Conservation (phyloP, 495 filamentous ascomycete species). For the Cetradonia linearis region DNA sequence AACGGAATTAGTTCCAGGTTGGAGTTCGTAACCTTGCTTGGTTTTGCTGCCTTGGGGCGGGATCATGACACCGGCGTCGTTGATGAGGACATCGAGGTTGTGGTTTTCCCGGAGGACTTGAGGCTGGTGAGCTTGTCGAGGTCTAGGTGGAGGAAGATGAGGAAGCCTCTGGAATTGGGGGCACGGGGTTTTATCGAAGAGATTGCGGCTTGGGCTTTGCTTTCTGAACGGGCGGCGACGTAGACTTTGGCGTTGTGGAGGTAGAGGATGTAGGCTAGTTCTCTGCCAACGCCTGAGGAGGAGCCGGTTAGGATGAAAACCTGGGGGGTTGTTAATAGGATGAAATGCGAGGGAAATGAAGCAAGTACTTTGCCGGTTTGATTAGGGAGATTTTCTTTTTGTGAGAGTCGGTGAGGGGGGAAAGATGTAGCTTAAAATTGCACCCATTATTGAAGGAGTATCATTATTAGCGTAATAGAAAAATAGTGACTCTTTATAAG, state of each 20-base stretch:
- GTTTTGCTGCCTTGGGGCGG: background rate
- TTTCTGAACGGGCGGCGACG: constrained; percentile 36
- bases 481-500: too few species aligned
- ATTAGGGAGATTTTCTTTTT: constrained; percentile 9
- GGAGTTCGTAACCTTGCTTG: background rate
- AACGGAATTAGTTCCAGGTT: constrained; percentile 1
- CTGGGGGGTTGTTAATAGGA: constrained; percentile 1
- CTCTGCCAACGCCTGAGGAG: constrained; percentile 39
- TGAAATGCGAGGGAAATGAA: background rate
- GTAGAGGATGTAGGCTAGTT: constrained; percentile 40
- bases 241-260: constrained; percentile 42
- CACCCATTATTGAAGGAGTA: background rate
- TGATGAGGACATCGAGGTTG: constrained; percentile 1
- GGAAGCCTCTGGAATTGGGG: background rate
- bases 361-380: constrained; percentile 6
- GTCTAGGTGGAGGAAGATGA: background rate
- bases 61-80: constrained; percentile 5
- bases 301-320: constrained; percentile 42
- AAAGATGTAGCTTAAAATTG: background rate
- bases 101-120: background rate
- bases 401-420: constrained; percentile 6
- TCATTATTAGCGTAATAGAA: too few species aligned
- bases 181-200: background rate
- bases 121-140: too few species aligned
- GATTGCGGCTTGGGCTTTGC: constrained; percentile 25